Evolutionary conservation across 352 stramenopile genomes (phyloP).

Genomic region (Globisporangium acanthophoron): DNA sequence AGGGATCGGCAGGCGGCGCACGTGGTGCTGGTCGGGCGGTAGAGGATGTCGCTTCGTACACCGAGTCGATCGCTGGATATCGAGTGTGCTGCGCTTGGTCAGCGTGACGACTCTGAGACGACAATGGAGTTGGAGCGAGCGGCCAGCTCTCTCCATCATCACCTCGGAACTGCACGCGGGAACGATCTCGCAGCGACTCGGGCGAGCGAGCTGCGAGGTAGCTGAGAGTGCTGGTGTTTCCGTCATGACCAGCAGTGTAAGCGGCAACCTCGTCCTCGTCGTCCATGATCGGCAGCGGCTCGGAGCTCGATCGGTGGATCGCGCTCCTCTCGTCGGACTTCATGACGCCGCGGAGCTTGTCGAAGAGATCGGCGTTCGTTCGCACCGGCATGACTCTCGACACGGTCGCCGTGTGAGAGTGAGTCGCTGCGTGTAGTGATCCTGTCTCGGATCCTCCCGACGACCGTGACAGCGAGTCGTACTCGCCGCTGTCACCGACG

Average conservation of each 20-base stretch:
- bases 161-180: not conserved
- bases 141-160: not conserved
- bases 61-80: no score
- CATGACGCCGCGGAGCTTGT: conserved; percentile 7
- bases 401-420: not conserved
- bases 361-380: conserved; percentile 8
- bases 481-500: no score
- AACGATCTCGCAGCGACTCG: not conserved
- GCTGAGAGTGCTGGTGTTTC: not conserved
- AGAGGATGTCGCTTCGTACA: no score
- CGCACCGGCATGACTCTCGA: conserved; percentile 7
- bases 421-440: not conserved
- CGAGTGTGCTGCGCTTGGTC: not conserved
- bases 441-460: not conserved
- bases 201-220: not conserved
- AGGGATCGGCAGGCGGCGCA: no score
- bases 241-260: not conserved
- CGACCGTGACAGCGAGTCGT: no score
- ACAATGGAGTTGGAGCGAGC: not conserved
- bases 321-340: conserved; percentile 2
- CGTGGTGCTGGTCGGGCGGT: not conserved
- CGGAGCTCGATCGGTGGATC: conserved; percentile 5
- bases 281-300: conserved; percentile 12
- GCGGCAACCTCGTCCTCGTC: not conserved
- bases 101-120: no score